Conservation (phyloP, 2,329 filamentous ascomycete genomes). For the Penicillium olsonii region DNA sequence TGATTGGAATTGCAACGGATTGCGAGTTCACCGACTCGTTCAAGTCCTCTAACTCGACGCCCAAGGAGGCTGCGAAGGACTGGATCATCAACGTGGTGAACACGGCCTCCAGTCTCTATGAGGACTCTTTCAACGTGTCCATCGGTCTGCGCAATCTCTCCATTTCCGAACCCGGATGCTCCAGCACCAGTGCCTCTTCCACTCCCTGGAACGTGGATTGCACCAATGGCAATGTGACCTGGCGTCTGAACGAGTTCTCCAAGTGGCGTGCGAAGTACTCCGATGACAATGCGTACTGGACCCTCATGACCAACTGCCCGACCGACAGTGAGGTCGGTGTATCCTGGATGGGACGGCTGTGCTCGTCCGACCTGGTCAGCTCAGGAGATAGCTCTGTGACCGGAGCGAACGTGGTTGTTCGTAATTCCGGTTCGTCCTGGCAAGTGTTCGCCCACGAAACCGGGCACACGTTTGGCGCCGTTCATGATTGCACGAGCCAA, state of each 20-base stretch:
- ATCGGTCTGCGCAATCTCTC: conserved; percentile 85
- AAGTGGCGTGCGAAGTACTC: conserved; percentile 75
- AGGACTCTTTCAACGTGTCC: conserved; percentile 90
- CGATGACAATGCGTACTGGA: conserved; percentile 93
- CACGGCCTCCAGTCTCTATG: conserved; percentile 81
- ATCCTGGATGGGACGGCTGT: conserved; percentile 90
- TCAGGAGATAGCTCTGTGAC: conserved; percentile 69
- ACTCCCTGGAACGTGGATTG: conserved; percentile 86
- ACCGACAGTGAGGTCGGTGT: conserved; percentile 85
- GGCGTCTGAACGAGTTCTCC: conserved; percentile 85
- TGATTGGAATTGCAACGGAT: conserved; percentile 90
- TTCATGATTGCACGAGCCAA: conserved; percentile 80
- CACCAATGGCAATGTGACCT: conserved; percentile 59
- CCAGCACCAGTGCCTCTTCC: conserved; percentile 64
- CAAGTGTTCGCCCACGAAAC: conserved; percentile 94
- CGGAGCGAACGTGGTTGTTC: conserved; percentile 85
- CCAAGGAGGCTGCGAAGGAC: conserved; percentile 61
- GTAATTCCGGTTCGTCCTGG: conserved; percentile 82
- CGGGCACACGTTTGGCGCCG: conserved; percentile 92
- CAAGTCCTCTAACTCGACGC: conserved; percentile 44
- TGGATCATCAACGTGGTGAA: conserved; percentile 87
- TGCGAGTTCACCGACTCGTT: conserved; percentile 82
- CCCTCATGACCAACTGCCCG: conserved; percentile 76
- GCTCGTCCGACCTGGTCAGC: conserved; percentile 57
- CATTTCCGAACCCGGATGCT: conserved; percentile 73